Evolutionary conservation across 768 basidiomycete species (phyloP).

Genomic region (Leccinellum albellum): DNA sequence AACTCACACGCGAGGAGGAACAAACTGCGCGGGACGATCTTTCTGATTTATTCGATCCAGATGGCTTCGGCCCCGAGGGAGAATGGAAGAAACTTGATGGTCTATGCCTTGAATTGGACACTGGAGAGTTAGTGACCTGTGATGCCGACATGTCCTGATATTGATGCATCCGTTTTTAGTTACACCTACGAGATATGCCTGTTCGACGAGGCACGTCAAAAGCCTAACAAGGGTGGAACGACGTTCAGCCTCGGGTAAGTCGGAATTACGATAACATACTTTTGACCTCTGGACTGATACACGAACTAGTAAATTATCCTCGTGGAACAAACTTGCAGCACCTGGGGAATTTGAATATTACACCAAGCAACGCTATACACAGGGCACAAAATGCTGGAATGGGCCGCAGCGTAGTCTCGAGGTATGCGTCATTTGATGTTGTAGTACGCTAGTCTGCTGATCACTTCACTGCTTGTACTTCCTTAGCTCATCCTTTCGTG

Average conservation of each 20-base stretch:
- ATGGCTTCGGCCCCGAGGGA: constrained; percentile 73
- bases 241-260: constrained; percentile 81
- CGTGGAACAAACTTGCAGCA: constrained; percentile 66
- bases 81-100: constrained; percentile 96
- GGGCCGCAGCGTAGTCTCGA: constrained; percentile 85
- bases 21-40: constrained; percentile 55
- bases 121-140: constrained; percentile 77
- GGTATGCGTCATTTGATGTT: constrained; percentile 38
- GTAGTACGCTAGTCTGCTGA: constrained; percentile 1
- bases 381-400: constrained; percentile 93
- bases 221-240: constrained; percentile 74
- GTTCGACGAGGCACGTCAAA: constrained; percentile 86
- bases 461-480: not conserved
- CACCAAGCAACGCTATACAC: constrained; percentile 73
- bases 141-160: not conserved
- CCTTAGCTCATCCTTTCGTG: constrained; percentile 75
- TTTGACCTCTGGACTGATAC: constrained; percentile 1
- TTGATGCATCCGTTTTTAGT: constrained; percentile 37
- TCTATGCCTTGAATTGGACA: constrained; percentile 72
- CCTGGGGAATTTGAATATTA: constrained; percentile 74
- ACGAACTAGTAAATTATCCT: constrained; percentile 58
- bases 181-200: constrained; percentile 95
- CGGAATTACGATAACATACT: not conserved
- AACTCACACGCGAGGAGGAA: constrained; percentile 48
- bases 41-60: constrained; percentile 57